Evolutionary conservation across 139 green algal genomes (phyloP).

Genomic region (Chlorella sorokiniana): DNA sequence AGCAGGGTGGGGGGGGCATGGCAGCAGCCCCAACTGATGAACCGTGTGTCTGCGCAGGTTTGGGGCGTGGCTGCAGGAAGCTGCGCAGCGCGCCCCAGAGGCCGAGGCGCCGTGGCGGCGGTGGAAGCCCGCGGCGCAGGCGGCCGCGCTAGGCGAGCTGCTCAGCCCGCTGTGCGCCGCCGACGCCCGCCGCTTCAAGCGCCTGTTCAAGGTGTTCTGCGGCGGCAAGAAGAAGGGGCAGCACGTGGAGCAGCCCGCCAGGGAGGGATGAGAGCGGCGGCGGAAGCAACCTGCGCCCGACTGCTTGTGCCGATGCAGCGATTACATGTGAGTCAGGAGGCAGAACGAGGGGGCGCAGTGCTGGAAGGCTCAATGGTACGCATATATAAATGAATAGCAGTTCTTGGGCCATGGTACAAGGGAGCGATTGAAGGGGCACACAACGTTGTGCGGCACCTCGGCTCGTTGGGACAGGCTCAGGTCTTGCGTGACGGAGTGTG

Average conservation of each 20-base stretch:
- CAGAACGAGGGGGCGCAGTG: too few species aligned
- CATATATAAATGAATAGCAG: too few species aligned
- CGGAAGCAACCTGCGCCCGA: not conserved
- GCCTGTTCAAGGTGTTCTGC: conserved; percentile 50
- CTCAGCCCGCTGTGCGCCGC: conserved; percentile 27
- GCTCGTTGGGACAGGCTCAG: too few species aligned
- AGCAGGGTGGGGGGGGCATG: too few species aligned
- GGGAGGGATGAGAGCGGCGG: too few species aligned
- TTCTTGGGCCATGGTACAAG: too few species aligned
- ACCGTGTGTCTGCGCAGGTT: conserved; percentile 10
- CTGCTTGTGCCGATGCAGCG: not conserved
- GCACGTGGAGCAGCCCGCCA: not conserved
- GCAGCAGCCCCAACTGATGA: not conserved
- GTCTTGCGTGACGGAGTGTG: too few species aligned
- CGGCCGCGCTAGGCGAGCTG: conserved; percentile 43
- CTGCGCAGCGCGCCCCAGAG: conserved; percentile 33
- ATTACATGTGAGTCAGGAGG: too few species aligned
- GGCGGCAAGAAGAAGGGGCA: conserved; percentile 53
- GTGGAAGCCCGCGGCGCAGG: conserved; percentile 35
- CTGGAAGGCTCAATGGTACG: too few species aligned
- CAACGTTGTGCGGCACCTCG: too few species aligned
- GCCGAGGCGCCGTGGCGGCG: conserved; percentile 43
- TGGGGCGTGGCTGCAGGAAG: conserved; percentile 36
- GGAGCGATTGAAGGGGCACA: too few species aligned
- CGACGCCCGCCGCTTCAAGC: conserved; percentile 57